Evolutionary conservation across 2,329 filamentous ascomycete genomes (phyloP), one percentile per base, ranked within the genome.

Genomic region (Geoglossum cookeanum): DNA sequence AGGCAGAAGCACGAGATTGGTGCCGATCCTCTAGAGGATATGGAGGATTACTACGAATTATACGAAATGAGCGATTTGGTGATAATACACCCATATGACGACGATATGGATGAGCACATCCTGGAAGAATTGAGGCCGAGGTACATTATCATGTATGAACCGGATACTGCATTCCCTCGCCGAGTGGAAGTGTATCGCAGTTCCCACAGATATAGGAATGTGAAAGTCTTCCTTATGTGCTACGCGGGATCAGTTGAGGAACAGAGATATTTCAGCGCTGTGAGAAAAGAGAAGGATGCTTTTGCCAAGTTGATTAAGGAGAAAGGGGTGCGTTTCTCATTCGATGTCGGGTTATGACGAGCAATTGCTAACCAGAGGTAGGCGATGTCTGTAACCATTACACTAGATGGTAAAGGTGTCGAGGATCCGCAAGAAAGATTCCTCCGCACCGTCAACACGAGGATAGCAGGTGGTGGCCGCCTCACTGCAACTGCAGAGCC

Each of bases 121-220:
- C 78, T 98, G 1, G 91, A 98, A 68, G 92, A 98, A 70, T 77
- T 92, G 58, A 89, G 87, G 65, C 92, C 92, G 37, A 83, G 87
- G 59, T 96, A 96, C 69, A 88, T 98, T 59, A 85, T 98, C 71
- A 97, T 98, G 92, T 98, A 96, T 69, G 92, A 97, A 67, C 91
- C 92, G 0, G 89, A 97, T 62, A 82, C 91, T 2, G 83, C 91
- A 2, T 98, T 98, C 68, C 95, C 97, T 65, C 82, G 92, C 13
- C 78, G 91, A 42, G 85, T 98, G 22, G 92, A 98, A 68, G 90
- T 97, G 1, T 98, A 97, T 70, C 83, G 92, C 44, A 95, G 89
- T 56, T 96, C 90, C 8, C 92, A 98, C 70, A 85, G 83, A 58
- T 87, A 91, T 67, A 78, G 89, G 39, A 89, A 87, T 64, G 87